Conservation (phyloP, 2,329 filamentous ascomycete genomes). For the Penicillium sp. region DNA sequence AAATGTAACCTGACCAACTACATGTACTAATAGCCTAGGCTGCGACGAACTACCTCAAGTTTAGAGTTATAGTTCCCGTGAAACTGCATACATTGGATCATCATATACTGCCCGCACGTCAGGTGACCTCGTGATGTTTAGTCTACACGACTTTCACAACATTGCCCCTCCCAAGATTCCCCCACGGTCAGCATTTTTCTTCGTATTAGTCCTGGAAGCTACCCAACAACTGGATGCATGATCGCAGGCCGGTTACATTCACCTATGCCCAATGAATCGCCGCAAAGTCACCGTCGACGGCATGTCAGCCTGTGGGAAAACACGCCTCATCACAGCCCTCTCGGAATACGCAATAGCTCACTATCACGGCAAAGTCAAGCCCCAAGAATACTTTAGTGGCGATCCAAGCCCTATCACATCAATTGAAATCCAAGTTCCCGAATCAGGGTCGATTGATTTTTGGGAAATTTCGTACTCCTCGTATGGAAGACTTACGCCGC, state of each 20-base stretch:
- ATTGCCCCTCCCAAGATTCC: background rate
- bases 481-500: background rate
- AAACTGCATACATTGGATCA: background rate
- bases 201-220: background rate
- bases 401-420: background rate
- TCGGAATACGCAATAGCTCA: background rate
- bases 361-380: background rate
- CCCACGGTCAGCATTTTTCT: background rate
- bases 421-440: background rate
- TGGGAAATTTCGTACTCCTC: background rate
- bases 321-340: background rate
- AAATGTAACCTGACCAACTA: background rate
- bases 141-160: background rate
- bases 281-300: background rate
- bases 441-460: background rate
- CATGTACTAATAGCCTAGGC: background rate
- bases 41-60: background rate
- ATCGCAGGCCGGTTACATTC: background rate
- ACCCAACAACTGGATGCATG: background rate
- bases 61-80: background rate
- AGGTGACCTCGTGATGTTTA: background rate
- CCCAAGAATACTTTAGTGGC: background rate
- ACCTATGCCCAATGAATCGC: background rate
- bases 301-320: background rate
- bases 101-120: background rate